Evolutionary conservation across 208 protist genomes (phyloP).

Genomic region (Leishmania arabica): DNA sequence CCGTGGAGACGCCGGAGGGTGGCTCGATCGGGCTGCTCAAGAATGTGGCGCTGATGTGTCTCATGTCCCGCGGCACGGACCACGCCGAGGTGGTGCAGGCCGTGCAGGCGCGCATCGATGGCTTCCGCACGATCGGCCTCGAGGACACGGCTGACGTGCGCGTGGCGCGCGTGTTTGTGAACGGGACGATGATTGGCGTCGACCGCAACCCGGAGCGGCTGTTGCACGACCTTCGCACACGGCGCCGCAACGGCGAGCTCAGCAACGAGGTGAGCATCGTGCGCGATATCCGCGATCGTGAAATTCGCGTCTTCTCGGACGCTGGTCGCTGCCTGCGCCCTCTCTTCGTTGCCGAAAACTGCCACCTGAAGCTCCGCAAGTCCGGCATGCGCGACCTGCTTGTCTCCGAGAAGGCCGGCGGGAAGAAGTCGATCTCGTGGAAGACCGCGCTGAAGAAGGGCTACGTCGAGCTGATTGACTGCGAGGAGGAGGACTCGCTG

Average conservation of each 20-base stretch:
- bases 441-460: constrained; percentile 68
- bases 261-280: constrained; percentile 86
- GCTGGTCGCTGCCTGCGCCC: constrained; percentile 72
- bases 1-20: constrained; percentile 99
- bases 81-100: constrained; percentile 81
- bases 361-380: constrained; percentile 58
- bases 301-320: constrained; percentile 80
- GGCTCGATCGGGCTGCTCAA: constrained; percentile 99
- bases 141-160: constrained; percentile 74
- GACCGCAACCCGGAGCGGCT: constrained; percentile 79
- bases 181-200: constrained; percentile 82
- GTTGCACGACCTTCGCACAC: constrained; percentile 67
- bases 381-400: constrained; percentile 66
- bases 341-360: constrained; percentile 74
- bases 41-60: constrained; percentile 98
- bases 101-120: constrained; percentile 66
- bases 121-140: constrained; percentile 77
- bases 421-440: constrained; percentile 68
- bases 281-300: constrained; percentile 64
- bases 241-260: constrained; percentile 73
- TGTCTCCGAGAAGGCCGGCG: constrained; percentile 83
- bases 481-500: constrained; percentile 99
- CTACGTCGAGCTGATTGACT: constrained; percentile 96
- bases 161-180: constrained; percentile 78
- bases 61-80: constrained; percentile 98